A percentile compares a stretch with the other conserved stretches of the same genome.
These are phyloP conservation scores for Syzygium aqueum DNA, from an alignment of 345 rosid genomes.

Conservation along the genomic window DNA sequence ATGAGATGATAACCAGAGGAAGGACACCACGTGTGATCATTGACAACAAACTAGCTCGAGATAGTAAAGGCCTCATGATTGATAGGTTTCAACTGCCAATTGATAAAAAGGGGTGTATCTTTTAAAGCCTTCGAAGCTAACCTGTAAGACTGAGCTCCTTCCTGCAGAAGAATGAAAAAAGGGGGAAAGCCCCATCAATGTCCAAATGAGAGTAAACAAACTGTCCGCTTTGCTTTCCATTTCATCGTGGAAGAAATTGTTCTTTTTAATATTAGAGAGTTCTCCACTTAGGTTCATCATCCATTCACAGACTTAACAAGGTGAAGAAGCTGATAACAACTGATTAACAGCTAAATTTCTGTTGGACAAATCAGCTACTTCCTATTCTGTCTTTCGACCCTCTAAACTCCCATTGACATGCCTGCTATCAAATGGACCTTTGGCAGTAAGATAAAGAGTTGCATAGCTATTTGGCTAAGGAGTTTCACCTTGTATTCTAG, in stretches of 20 bases:
- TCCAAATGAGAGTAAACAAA: background rate
- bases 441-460: background rate
- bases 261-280: background rate
- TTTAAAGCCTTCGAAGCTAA: constrained; percentile 29
- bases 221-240: background rate
- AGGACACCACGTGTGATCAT: background rate
- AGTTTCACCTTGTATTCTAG: constrained; percentile 68
- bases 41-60: background rate
- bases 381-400: background rate
- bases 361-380: background rate
- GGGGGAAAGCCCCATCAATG: background rate
- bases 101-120: constrained; percentile 24
- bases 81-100: constrained; percentile 39
- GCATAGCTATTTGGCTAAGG: background rate
- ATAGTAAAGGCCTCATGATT: constrained; percentile 33
- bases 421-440: background rate
- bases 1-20: background rate
- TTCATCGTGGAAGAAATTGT: background rate
- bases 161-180: constrained; percentile 26
- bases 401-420: background rate
- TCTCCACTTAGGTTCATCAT: background rate
- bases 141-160: constrained; percentile 41
- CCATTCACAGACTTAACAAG: background rate
- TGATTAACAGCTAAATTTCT: background rate
- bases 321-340: background rate